A percentile compares a stretch with the other conserved stretches of the same genome.
phyloP scores from a whole-genome alignment of 257 asterid species.

The Solanum sparsipilum region DNA sequence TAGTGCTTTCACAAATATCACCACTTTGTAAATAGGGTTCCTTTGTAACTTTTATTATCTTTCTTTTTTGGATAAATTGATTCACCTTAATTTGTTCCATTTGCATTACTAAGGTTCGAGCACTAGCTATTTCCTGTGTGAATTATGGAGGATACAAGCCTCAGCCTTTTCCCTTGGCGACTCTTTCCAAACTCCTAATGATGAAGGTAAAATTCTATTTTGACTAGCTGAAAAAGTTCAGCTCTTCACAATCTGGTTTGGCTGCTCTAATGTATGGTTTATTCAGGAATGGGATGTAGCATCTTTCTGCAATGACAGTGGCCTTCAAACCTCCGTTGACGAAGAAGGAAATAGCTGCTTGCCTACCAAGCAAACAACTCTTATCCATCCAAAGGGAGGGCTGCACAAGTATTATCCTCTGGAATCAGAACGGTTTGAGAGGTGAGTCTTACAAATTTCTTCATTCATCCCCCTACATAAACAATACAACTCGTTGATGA shows the following conservation, averaged over 20 bases:
- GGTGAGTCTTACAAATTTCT: constrained; percentile 23
- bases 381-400: constrained; percentile 32
- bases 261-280: constrained; percentile 7
- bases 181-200: constrained; percentile 64
- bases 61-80: neutral
- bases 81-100: neutral
- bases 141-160: constrained; percentile 81
- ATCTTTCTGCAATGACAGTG: constrained; percentile 65
- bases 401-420: constrained; percentile 40
- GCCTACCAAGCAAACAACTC: constrained; percentile 47
- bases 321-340: constrained; percentile 40
- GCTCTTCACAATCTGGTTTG: neutral
- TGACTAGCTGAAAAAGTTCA: neutral
- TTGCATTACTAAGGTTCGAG: constrained; percentile 42
- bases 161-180: constrained; percentile 65
- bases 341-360: constrained; percentile 44
- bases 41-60: neutral
- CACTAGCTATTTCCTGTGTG: constrained; percentile 55
- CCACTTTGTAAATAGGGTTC: neutral
- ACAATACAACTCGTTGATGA: neutral
- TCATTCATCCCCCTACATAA: neutral
- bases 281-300: constrained; percentile 67
- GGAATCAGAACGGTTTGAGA: constrained; percentile 46
- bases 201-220: constrained; percentile 41
- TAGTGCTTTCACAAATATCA: neutral